A percentile compares a stretch with the other conserved stretches of the same genome.
Evolutionary conservation across 179 eudicot genomes (phyloP).

Genomic region (Silene coronaria): DNA sequence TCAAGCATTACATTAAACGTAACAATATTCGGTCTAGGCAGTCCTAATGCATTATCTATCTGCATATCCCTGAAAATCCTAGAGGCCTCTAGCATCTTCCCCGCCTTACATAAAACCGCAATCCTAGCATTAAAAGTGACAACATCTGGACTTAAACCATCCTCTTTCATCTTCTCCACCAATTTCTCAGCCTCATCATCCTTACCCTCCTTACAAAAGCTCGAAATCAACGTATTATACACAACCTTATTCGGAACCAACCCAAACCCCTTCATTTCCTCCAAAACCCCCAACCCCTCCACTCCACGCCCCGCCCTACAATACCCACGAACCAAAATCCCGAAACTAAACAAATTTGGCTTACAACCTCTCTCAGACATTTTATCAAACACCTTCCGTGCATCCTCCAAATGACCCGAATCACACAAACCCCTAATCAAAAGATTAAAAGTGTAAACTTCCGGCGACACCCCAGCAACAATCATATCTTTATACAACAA

Average conservation of each 20-base stretch:
- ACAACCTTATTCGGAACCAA: conserved; percentile 49
- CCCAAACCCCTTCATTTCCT: conserved; percentile 41
- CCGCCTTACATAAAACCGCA: conserved; percentile 57
- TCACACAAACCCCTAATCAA: conserved; percentile 62
- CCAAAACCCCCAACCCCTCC: conserved; percentile 54
- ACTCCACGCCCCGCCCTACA: conserved; percentile 43
- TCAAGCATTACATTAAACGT: conserved; percentile 69
- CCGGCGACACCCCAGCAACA: conserved; percentile 50
- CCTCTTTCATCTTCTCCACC: conserved; percentile 72
- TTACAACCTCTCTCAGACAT: conserved; percentile 67
- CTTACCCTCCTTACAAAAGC: conserved; percentile 67
- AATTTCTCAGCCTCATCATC: conserved; percentile 69
- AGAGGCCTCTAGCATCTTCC: conserved; percentile 81
- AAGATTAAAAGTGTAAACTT: conserved; percentile 69
- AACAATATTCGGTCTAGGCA: conserved; percentile 61
- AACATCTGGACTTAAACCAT: conserved; percentile 63
- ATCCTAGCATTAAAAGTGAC: conserved; percentile 90
- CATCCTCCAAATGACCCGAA: conserved; percentile 54
- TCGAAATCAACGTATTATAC: conserved; percentile 72
- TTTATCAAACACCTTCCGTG: conserved; percentile 73
- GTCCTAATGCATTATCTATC: conserved; percentile 51
- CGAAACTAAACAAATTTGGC: conserved; percentile 72
- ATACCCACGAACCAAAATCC: conserved; percentile 78
- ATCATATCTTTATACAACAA: conserved; percentile 70
- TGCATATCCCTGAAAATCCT: conserved; percentile 93